Evolutionary conservation across 768 basidiomycete genomes (phyloP).

Genomic region (Pleurotus tuoliensis): DNA sequence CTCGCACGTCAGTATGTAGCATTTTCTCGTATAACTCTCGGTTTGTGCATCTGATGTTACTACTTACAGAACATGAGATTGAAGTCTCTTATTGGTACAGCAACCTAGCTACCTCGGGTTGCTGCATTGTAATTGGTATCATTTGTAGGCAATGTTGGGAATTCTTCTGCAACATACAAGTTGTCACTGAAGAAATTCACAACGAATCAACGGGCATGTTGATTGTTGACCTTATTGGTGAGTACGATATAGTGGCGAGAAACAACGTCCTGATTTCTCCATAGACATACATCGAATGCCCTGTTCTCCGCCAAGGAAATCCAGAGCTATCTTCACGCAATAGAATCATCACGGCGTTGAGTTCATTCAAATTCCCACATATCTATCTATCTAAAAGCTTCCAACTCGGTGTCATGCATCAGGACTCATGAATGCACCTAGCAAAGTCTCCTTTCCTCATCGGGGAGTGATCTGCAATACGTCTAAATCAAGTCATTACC

Average conservation of each 20-base stretch:
- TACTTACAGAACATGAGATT: constrained; percentile 27
- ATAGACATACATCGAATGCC: constrained; percentile 3
- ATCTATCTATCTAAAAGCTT: too few species aligned
- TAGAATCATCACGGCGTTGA: not conserved
- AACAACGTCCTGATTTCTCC: not conserved
- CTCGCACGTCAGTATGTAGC: constrained; percentile 25
- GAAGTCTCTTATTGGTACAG: constrained; percentile 33
- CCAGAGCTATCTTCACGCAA: not conserved
- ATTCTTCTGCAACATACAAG: constrained; percentile 24
- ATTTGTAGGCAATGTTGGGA: constrained; percentile 10
- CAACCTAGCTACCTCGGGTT: too few species aligned
- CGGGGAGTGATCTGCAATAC: constrained; percentile 6
- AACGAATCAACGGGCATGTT: constrained; percentile 21
- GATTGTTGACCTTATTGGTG: constrained; percentile 6
- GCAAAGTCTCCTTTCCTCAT: constrained; percentile 8
- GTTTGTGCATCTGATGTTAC: too few species aligned
- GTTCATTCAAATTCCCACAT: too few species aligned
- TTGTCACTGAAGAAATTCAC: constrained; percentile 13
- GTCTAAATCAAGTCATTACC: too few species aligned
- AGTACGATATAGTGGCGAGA: not conserved
- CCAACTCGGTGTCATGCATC: not conserved
- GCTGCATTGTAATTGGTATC: not conserved
- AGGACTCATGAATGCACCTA: not conserved
- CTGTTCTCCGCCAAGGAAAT: constrained; percentile 9
- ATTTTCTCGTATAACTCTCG: not conserved